Conservation (phyloP, 495 filamentous ascomycete genomes). For the Penicillium subrubescens region DNA sequence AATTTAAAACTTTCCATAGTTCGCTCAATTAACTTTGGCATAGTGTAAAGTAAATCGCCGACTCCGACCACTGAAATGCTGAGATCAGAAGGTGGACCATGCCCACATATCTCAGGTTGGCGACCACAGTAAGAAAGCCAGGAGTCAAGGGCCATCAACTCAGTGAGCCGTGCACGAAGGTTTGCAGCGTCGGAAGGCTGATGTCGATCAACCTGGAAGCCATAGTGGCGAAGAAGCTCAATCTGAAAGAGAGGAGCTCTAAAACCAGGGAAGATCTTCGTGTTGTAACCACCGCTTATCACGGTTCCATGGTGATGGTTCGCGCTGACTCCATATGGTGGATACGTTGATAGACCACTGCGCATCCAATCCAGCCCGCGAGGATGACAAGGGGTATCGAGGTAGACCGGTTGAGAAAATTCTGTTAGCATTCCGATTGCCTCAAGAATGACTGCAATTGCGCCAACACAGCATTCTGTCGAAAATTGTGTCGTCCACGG, state of each 20-base stretch:
- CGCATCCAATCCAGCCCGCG: constrained; percentile 8
- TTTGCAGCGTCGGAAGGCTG: constrained; percentile 7
- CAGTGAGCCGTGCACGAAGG: constrained; percentile 4
- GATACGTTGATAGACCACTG: constrained; percentile 5
- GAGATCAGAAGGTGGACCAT: neutral
- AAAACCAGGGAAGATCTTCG: constrained; percentile 1
- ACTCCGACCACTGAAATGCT: neutral
- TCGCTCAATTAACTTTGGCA: constrained; percentile 5
- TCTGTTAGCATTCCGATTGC: constrained; percentile 4
- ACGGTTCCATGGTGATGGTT: constrained; percentile 13
- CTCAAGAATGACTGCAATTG: constrained; percentile 6
- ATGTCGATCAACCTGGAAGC: constrained; percentile 6
- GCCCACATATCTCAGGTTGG: constrained; percentile 10
- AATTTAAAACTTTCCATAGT: constrained; percentile 9
- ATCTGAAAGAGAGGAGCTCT: constrained; percentile 5
- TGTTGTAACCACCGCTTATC: constrained; percentile 5
- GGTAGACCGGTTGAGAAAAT: constrained; percentile 2
- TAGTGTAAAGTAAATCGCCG: constrained; percentile 8
- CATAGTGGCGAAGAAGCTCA: constrained; percentile 11
- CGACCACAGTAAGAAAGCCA: constrained; percentile 14
- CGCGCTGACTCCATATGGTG: constrained; percentile 8
- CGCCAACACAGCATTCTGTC: constrained; percentile 5
- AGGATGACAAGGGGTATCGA: constrained; percentile 1
- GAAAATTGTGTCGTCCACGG: constrained; percentile 7
- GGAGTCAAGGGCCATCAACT: constrained; percentile 10